phyloP scores from a whole-genome alignment of 78 protist species.

The Dictyostelium firmibasis region DNA sequence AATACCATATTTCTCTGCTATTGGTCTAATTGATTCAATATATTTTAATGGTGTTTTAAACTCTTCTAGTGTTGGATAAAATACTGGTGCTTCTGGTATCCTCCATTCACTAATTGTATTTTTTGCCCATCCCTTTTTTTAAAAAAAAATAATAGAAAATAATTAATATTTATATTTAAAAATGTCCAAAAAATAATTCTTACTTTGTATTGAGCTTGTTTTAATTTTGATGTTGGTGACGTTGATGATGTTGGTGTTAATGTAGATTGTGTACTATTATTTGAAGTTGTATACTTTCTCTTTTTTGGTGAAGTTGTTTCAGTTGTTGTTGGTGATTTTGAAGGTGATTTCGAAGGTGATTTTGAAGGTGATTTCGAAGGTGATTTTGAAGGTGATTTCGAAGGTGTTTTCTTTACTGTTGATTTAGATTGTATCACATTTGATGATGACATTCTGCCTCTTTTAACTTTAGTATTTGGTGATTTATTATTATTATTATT shows the following conservation, averaged over 20 bases:
- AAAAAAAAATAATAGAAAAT: background rate
- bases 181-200: background rate
- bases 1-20: slow-evolving; percentile 80
- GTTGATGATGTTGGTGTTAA: background rate
- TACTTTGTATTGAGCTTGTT: background rate
- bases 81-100: slow-evolving; percentile 85
- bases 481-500: background rate
- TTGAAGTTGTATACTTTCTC: slow-evolving; percentile 6
- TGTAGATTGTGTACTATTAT: background rate
- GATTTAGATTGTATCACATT: background rate
- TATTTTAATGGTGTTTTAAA: slow-evolving; percentile 78
- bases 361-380: background rate
- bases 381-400: background rate
- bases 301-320: background rate
- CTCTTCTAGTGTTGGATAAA: slow-evolving; percentile 80
- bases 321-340: background rate
- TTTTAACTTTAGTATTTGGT: background rate
- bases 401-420: background rate
- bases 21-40: slow-evolving; percentile 64
- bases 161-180: background rate
- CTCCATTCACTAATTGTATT: slow-evolving; percentile 37
- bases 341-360: background rate
- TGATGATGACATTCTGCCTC: background rate
- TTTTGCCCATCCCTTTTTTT: slow-evolving; percentile 36
- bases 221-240: slow-evolving; percentile 16